phyloP scores from a whole-genome alignment of 2,329 filamentous ascomycete genomes.

The Botryotinia narcissicola region DNA sequence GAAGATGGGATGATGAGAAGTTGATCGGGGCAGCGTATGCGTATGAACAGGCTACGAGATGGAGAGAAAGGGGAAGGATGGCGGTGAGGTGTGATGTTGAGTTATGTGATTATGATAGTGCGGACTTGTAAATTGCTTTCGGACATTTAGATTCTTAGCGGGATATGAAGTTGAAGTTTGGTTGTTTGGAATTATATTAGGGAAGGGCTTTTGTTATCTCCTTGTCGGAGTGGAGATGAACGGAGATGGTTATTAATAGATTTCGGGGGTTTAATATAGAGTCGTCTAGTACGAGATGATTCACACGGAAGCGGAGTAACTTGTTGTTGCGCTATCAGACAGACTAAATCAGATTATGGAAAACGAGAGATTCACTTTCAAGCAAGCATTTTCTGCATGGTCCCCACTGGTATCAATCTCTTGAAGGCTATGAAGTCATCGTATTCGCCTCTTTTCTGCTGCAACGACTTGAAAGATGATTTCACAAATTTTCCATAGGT shows the following conservation, averaged over 20 bases:
- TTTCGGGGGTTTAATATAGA: background rate
- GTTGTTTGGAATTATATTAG: background rate
- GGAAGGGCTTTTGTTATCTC: background rate
- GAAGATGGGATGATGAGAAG: slow-evolving; percentile 56
- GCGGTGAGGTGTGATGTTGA: background rate
- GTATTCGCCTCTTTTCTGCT: no score
- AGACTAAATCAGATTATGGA: background rate
- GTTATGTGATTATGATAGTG: background rate
- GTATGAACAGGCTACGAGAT: slow-evolving; percentile 50
- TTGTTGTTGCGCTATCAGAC: background rate
- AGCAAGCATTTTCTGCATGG: background rate
- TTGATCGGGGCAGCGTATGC: slow-evolving; percentile 64
- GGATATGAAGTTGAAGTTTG: background rate
- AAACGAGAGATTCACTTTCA: background rate
- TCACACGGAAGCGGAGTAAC: background rate
- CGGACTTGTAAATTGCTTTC: fast-evolving
- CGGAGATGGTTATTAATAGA: background rate
- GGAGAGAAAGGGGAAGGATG: background rate
- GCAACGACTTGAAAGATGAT: no score
- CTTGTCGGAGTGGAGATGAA: background rate
- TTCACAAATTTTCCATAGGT: no score
- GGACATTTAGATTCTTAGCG: no score
- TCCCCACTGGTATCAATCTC: no score
- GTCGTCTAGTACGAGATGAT: background rate
- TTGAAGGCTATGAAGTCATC: no score